A percentile compares a stretch with the other conserved stretches of the same genome.
These are phyloP conservation scores for Ceriops tagal DNA, from an alignment of 345 rosid species.

Conservation along the genomic window DNA sequence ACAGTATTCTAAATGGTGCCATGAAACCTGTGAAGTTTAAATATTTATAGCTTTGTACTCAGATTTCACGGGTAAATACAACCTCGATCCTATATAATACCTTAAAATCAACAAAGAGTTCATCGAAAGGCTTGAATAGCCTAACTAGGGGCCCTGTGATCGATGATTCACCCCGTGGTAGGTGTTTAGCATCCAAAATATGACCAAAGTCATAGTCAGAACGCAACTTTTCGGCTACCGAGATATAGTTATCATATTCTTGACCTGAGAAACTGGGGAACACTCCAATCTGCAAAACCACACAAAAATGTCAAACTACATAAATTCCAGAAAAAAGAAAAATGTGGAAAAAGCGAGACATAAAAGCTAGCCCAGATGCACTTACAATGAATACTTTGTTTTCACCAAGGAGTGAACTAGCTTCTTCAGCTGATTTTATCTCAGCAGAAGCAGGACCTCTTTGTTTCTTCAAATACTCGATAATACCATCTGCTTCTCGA, in stretches of 20 bases:
- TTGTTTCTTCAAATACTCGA: slow-evolving; percentile 72
- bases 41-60: too few relatives aligned
- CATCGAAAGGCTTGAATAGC: slow-evolving; percentile 96
- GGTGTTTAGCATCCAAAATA: slow-evolving; percentile 74
- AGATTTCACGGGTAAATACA: too few relatives aligned
- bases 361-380: slow-evolving; percentile 1
- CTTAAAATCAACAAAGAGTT: slow-evolving; percentile 73
- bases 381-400: slow-evolving; percentile 71
- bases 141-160: slow-evolving; percentile 82
- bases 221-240: slow-evolving; percentile 75
- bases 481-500: slow-evolving; percentile 89
- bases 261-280: slow-evolving; percentile 82
- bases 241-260: slow-evolving; percentile 70
- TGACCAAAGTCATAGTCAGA: slow-evolving; percentile 90
- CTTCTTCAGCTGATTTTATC: slow-evolving; percentile 62
- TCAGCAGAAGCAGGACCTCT: slow-evolving; percentile 91
- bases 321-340: neutral
- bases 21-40: neutral
- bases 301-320: neutral
- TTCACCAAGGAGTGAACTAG: slow-evolving; percentile 51
- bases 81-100: slow-evolving; percentile 24
- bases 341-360: neutral
- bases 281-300: slow-evolving; percentile 68
- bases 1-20: neutral
- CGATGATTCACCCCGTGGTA: slow-evolving; percentile 85